Conservation (phyloP, 495 filamentous ascomycete species). For the Parathielavia hyrcaniae region DNA sequence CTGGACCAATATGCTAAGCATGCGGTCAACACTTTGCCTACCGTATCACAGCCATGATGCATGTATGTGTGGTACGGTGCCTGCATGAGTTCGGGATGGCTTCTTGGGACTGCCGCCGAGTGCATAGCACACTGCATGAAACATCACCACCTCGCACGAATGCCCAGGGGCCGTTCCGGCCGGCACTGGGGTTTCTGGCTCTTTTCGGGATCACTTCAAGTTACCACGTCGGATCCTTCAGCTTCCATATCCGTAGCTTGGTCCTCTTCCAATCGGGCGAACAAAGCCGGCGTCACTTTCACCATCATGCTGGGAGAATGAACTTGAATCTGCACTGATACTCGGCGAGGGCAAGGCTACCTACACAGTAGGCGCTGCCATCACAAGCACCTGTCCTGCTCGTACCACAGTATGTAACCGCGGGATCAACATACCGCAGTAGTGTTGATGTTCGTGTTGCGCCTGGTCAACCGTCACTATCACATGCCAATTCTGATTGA, state of each 20-base stretch:
- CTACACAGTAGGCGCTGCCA: too few relatives aligned
- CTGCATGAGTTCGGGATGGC: conserved; percentile 4
- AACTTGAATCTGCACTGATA: too few relatives aligned
- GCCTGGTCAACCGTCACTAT: neutral
- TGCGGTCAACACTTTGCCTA: too few relatives aligned
- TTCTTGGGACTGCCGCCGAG: neutral
- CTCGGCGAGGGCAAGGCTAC: too few relatives aligned
- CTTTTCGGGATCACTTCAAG: neutral
- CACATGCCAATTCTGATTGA: neutral
- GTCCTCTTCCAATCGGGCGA: conserved; percentile 3
- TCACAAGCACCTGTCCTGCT: too few relatives aligned
- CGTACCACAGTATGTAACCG: neutral
- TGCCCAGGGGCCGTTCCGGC: too few relatives aligned
- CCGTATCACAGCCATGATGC: neutral
- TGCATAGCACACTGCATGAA: too few relatives aligned
- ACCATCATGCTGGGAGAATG: neutral
- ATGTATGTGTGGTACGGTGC: neutral
- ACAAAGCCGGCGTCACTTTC: neutral
- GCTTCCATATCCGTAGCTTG: neutral
- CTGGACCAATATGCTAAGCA: neutral
- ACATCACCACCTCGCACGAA: neutral
- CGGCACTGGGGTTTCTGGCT: neutral
- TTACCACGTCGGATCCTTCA: neutral
- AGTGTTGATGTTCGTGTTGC: neutral
- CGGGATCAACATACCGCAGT: too few relatives aligned